Evolutionary conservation across 306 rosid species (phyloP), one percentile per base, ranked within the genome.

Genomic region (Styphnolobium japonicum): DNA sequence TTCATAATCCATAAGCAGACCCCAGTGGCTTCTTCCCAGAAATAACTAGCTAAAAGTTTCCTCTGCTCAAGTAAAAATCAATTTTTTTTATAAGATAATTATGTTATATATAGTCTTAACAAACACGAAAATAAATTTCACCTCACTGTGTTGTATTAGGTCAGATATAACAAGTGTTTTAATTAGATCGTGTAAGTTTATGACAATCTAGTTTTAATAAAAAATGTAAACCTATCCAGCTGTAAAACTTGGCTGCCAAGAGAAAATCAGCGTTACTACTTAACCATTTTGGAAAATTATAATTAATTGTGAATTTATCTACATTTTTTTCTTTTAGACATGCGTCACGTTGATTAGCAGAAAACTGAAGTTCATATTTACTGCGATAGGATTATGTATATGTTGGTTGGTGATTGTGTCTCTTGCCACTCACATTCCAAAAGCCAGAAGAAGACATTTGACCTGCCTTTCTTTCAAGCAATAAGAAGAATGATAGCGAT

Each of bases 381-480:
- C 23, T 52, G 74, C 25, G 52, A 33, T 15, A 40, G 71, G 71
- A 65, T 51, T 74, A 7, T 67, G 36, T 23, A 10, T 53, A 22
- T 37, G 67, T 25, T 12, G 39, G 56, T 55, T 76, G 70, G 82
- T 60, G 52, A 43, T 52, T 21, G 60, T 49, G 69, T 51, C 56
- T 77, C 66, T 66, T 52, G 68, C 65, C 45, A 67, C 36, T 66
- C 75, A 79, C 16, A 2, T 69, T 70, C 49, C 57, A 16, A 25
- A 43, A 77, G 61, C 10, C 12, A 56, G 42, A 79, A 15, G 48
- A 79, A 18, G 83, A 71, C 83, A 36, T 61, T 71, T 46, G 72
- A 79, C 64, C 78, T 36, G 40, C 83, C 78, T 79, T 79, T 70
- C 83, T 70, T 79, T 46, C 62, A 79, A 79, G 71, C 83, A 34